These are phyloP conservation scores for Excoecaria cochinchinensis DNA, from an alignment of 345 rosid species.

Conservation along the genomic window DNA sequence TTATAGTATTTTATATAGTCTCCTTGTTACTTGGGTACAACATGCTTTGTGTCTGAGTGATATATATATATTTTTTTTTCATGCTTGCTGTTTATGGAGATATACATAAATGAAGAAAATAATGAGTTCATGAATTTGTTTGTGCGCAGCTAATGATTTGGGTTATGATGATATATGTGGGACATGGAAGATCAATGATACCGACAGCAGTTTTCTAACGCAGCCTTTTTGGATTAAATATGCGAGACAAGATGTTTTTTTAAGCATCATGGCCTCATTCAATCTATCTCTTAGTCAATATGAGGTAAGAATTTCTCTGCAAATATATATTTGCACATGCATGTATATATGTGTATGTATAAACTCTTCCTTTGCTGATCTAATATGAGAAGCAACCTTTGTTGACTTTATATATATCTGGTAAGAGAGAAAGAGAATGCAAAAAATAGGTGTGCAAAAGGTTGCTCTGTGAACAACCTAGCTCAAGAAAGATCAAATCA, in stretches of 20 bases:
- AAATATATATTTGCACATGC: neutral
- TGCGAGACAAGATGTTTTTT: conserved; percentile 85
- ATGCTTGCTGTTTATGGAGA: conserved; percentile 1
- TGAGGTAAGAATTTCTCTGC: conserved; percentile 44
- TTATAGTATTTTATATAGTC: neutral
- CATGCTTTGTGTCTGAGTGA: conserved; percentile 2
- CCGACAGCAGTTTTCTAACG: conserved; percentile 79
- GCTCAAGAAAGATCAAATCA: neutral
- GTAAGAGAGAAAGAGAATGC: neutral
- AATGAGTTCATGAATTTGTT: conserved; percentile 2
- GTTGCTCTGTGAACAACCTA: neutral
- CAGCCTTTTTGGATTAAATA: conserved; percentile 86
- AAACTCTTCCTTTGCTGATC: neutral
- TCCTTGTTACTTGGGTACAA: neutral
- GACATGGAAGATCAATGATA: conserved; percentile 81
- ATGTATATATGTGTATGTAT: neutral
- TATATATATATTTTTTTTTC: neutral
- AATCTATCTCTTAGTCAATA: conserved; percentile 49
- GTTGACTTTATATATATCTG: neutral
- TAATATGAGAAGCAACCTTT: neutral
- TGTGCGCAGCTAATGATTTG: conserved; percentile 57
- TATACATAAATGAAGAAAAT: neutral
- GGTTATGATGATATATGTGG: conserved; percentile 59
- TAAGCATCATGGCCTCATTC: conserved; percentile 76
- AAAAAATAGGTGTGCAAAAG: neutral